These are phyloP conservation scores for Chenopodium suecicum DNA, from an alignment of 148 eudicot genomes.

Conservation along the genomic window DNA sequence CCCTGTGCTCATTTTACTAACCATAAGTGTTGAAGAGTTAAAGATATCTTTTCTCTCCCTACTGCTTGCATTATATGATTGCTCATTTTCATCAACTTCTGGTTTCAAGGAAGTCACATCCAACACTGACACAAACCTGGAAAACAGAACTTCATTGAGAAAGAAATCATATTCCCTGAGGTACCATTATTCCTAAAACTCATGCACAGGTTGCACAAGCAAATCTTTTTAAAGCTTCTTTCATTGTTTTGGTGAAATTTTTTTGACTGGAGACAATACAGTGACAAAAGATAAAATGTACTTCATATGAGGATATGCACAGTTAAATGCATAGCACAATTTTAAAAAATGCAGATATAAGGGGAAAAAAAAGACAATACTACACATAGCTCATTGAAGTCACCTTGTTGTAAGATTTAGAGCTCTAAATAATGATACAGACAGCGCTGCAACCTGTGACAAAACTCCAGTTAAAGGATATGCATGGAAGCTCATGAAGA, in stretches of 20 bases:
- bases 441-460: constrained; percentile 79
- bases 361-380: not conserved
- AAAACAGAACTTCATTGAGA: constrained; percentile 22
- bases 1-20: constrained; percentile 48
- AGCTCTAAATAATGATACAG: constrained; percentile 87
- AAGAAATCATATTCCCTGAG: not conserved
- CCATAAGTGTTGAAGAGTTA: constrained; percentile 81
- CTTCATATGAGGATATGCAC: not conserved
- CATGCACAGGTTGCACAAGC: not conserved
- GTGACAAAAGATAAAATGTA: not conserved
- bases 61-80: constrained; percentile 27
- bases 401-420: constrained; percentile 83
- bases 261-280: not conserved
- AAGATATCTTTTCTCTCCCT: constrained; percentile 49
- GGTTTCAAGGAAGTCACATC: constrained; percentile 91
- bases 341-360: not conserved
- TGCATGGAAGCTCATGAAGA: not conserved
- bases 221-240: not conserved
- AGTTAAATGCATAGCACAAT: too few relatives aligned
- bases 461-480: not conserved
- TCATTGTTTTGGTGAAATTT: not conserved
- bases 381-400: not conserved
- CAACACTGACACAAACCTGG: constrained; percentile 85
- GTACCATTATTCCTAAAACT: not conserved
- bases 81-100: constrained; percentile 48